Percentiles rank a stretch among this genome's conserved stretches.
These are phyloP conservation scores for Agaricus subrufescens DNA, from an alignment of 768 basidiomycete species.

Conservation along the genomic window DNA sequence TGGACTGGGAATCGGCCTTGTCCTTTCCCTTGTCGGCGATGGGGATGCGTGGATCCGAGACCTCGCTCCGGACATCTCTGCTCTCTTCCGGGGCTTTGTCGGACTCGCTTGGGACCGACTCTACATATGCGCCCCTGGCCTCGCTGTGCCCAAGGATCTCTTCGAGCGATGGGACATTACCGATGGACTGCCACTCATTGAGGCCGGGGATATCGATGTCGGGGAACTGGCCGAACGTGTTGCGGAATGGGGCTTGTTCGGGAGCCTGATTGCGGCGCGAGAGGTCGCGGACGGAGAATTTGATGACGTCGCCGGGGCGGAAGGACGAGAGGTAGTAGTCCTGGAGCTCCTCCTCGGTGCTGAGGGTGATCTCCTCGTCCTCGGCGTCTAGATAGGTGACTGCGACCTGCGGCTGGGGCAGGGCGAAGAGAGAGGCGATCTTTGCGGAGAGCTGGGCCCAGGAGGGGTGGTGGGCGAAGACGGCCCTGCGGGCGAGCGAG, in stretches of 20 bases:
- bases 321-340: conserved; percentile 53
- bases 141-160: conserved; percentile 29
- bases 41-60: conserved; percentile 18
- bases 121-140: conserved; percentile 2
- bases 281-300: conserved; percentile 63
- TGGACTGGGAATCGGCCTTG: conserved; percentile 29
- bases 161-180: conserved; percentile 26
- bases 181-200: conserved; percentile 64
- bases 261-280: conserved; percentile 29
- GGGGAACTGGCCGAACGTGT: conserved; percentile 52
- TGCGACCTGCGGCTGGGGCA: conserved; percentile 54
- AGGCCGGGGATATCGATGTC: conserved; percentile 31
- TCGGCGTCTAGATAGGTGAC: conserved; percentile 73
- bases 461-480: conserved; percentile 45
- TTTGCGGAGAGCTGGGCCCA: conserved; percentile 56
- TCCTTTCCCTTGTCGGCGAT: conserved; percentile 44
- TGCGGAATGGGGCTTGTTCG: conserved; percentile 35
- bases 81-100: conserved; percentile 42
- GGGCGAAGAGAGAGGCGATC: conserved; percentile 45
- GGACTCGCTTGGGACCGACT: conserved; percentile 12
- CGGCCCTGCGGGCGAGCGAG: conserved; percentile 56
- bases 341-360: conserved; percentile 71
- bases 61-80: conserved; percentile 28
- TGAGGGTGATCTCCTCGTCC: conserved; percentile 73
- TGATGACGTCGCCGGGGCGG: conserved; percentile 34